A percentile compares a stretch with the other conserved stretches of the same genome.
Evolutionary conservation across 331 rosid species (phyloP).

Genomic region (Acacia pycnantha): DNA sequence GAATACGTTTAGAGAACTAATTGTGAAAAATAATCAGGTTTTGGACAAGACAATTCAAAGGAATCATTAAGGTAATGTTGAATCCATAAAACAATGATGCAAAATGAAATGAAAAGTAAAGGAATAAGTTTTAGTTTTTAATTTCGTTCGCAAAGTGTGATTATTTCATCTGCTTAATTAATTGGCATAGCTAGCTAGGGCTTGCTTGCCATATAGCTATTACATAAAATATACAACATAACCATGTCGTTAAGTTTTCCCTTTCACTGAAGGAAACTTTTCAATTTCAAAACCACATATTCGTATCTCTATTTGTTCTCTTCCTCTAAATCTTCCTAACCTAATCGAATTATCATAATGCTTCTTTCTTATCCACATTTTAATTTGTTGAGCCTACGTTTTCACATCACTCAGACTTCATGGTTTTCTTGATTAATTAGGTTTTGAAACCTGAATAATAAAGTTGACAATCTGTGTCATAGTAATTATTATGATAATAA

Average conservation of each 20-base stretch:
- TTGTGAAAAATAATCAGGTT: not conserved
- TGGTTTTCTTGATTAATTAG: not conserved
- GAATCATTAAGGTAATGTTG: conserved; percentile 18
- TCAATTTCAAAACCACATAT: conserved; percentile 2
- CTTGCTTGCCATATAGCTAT: not conserved
- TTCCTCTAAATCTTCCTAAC: not conserved
- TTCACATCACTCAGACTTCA: conserved; percentile 13
- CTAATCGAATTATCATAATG: conserved; percentile 9
- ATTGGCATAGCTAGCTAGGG: not conserved
- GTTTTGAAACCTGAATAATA: not conserved
- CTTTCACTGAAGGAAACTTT: conserved; percentile 11
- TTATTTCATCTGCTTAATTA: too few species aligned
- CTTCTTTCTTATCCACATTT: not conserved
- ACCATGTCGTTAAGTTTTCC: conserved; percentile 22
- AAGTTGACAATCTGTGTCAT: not conserved
- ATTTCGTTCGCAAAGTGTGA: not conserved
- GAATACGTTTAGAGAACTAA: conserved; percentile 13
- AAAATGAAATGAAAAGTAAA: conserved; percentile 22
- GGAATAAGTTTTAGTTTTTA: not conserved
- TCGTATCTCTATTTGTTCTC: conserved; percentile 16
- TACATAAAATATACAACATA: not conserved
- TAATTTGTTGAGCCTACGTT: conserved; percentile 1
- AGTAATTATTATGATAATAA: not conserved
- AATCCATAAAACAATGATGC: conserved; percentile 18
- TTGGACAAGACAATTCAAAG: conserved; percentile 1